A percentile compares a stretch with the other conserved stretches of the same genome.
Conservation (phyloP, 164 flowering plant genomes). For the Chimonanthus praecox region DNA sequence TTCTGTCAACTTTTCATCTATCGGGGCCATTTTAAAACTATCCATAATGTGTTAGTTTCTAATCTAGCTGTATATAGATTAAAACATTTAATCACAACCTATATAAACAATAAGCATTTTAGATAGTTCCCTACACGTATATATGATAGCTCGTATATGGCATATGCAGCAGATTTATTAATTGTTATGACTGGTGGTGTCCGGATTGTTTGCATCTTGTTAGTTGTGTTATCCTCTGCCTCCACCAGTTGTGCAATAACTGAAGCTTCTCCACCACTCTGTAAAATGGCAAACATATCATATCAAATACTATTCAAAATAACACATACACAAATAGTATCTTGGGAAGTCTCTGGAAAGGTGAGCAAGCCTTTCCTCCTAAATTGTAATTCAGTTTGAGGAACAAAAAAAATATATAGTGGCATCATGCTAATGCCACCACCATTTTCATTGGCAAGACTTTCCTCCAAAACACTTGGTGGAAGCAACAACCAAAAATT, state of each 20-base stretch:
- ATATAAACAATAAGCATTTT: no score
- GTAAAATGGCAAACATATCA: conserved; percentile 2
- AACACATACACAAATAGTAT: background rate
- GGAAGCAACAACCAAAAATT: no score
- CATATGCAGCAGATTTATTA: conserved; percentile 80
- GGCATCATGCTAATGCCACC: no score
- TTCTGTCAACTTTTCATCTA: no score
- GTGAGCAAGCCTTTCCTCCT: background rate
- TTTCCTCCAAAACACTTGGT: background rate
- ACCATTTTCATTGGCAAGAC: background rate
- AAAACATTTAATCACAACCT: no score
- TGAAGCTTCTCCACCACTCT: conserved; percentile 88
- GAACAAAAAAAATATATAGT: no score
- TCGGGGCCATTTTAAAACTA: no score
- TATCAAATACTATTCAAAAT: background rate
- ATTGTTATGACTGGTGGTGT: conserved; percentile 76
- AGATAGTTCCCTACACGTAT: conserved; percentile 44
- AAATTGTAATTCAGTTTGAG: background rate
- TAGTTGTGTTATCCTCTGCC: conserved; percentile 70
- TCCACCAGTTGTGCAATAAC: conserved; percentile 85
- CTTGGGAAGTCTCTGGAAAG: background rate
- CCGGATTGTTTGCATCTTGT: conserved; percentile 64
- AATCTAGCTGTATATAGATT: no score
- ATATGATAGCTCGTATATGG: conserved; percentile 65
- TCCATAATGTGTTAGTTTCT: no score